phyloP scores from a whole-genome alignment of 176 grass and related monocot species.

The Rhynchospora tenuis region DNA sequence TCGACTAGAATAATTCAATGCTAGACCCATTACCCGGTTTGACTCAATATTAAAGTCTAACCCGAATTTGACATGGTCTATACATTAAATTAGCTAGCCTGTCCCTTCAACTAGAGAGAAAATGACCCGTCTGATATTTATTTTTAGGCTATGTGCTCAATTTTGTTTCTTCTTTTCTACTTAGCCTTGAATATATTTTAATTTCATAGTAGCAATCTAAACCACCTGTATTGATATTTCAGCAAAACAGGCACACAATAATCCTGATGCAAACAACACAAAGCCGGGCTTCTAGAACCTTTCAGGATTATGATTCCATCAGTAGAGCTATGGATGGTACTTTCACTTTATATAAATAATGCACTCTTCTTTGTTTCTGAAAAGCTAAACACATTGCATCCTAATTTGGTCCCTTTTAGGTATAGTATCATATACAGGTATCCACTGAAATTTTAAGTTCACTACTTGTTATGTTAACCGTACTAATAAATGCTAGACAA shows the following conservation, averaged over 20 bases:
- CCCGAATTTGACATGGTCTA: neutral
- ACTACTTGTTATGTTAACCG: no score
- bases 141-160: neutral
- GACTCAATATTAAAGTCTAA: neutral
- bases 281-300: slow-evolving; percentile 74
- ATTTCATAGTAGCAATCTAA: neutral
- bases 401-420: neutral
- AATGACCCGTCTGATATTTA: no score
- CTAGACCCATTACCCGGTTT: neutral
- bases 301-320: slow-evolving; percentile 90
- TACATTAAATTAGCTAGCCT: neutral
- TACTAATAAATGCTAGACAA: neutral
- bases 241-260: slow-evolving; percentile 93
- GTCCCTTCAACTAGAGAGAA: no score
- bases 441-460: neutral
- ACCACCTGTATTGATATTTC: slow-evolving; percentile 19
- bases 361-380: neutral
- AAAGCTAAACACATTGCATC: neutral
- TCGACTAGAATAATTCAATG: neutral
- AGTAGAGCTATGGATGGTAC: slow-evolving; percentile 95
- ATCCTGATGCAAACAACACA: slow-evolving; percentile 95
- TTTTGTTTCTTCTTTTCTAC: neutral
- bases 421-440: neutral
- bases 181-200: neutral
- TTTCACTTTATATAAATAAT: neutral